Percentiles rank a stretch among this genome's conserved stretches.
Evolutionary conservation across 192 early-diverging fungal species (phyloP).

Genomic region (Podila horticola): DNA sequence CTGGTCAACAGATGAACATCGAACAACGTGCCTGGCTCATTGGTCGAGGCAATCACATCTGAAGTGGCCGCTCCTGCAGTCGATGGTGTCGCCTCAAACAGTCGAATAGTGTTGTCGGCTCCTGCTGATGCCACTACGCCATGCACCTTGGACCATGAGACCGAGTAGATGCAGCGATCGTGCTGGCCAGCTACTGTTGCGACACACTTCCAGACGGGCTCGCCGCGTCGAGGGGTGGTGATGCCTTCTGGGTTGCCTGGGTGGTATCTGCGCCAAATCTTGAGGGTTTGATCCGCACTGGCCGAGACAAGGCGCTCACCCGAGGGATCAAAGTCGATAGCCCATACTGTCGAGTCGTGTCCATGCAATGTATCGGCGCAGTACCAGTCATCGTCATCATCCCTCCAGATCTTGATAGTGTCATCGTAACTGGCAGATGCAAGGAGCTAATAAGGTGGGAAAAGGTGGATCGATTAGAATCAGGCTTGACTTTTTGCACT

Average conservation of each 20-base stretch:
- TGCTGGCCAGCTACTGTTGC: constrained; percentile 76
- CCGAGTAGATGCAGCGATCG: constrained; percentile 88
- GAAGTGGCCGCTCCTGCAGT: constrained; percentile 5
- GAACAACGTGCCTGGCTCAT: constrained; percentile 34
- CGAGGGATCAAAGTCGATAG: constrained; percentile 82
- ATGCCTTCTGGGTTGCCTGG: constrained; percentile 62
- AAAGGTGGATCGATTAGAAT: background rate
- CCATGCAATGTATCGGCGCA: constrained; percentile 87
- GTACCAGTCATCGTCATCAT: constrained; percentile 98
- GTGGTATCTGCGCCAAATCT: constrained; percentile 76
- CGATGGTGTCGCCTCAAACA: constrained; percentile 58
- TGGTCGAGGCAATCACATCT: constrained; percentile 5
- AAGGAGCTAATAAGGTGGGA: constrained; percentile 57
- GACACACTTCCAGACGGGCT: constrained; percentile 77
- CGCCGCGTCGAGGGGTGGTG: constrained; percentile 56
- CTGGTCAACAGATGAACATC: constrained; percentile 45
- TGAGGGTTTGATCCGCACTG: constrained; percentile 87
- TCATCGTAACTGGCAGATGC: constrained; percentile 94
- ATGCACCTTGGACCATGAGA: constrained; percentile 87
- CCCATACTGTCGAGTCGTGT: constrained; percentile 94
- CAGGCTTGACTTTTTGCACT: constrained; percentile 57
- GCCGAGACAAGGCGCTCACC: constrained; percentile 78
- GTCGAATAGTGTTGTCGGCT: constrained; percentile 83
- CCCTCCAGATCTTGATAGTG: constrained; percentile 92
- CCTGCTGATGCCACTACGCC: constrained; percentile 81